Percentiles rank a stretch among this genome's conserved stretches.
Conservation (phyloP, 768 basidiomycete species). For the Leccinum truebloodii region DNA sequence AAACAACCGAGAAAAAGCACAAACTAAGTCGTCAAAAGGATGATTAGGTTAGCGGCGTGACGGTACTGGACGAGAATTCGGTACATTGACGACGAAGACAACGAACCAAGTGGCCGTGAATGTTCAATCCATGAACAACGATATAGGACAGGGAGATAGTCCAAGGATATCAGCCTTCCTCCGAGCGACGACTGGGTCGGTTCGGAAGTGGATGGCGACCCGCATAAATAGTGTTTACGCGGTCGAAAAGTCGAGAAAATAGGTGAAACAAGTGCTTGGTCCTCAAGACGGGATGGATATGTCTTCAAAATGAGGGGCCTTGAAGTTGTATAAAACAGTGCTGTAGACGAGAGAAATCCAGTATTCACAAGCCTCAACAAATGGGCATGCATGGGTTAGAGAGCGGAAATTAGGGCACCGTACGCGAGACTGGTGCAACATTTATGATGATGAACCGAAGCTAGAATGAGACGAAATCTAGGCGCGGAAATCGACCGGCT, state of each 20-base stretch:
- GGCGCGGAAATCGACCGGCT: constrained; percentile 14
- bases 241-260: constrained; percentile 30
- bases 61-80: constrained; percentile 31
- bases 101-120: constrained; percentile 26
- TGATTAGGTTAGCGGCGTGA: constrained; percentile 38
- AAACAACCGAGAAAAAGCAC: constrained; percentile 37
- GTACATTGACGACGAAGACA: constrained; percentile 35
- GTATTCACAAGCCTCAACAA: constrained; percentile 39
- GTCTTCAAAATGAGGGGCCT: constrained; percentile 45
- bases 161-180: constrained; percentile 34
- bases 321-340: constrained; percentile 25
- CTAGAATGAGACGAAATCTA: constrained; percentile 31
- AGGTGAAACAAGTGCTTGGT: constrained; percentile 34
- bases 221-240: constrained; percentile 36
- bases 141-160: constrained; percentile 31
- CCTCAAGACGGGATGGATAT: constrained; percentile 67
- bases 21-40: constrained; percentile 39
- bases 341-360: constrained; percentile 30
- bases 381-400: constrained; percentile 37
- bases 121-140: constrained; percentile 41
- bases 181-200: constrained; percentile 28
- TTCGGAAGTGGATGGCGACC: constrained; percentile 17
- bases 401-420: constrained; percentile 42
- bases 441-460: constrained; percentile 29
- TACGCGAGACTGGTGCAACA: constrained; percentile 34